Evolutionary conservation across 352 stramenopile species (phyloP).

Genomic region (Globisporangium middletonii): DNA sequence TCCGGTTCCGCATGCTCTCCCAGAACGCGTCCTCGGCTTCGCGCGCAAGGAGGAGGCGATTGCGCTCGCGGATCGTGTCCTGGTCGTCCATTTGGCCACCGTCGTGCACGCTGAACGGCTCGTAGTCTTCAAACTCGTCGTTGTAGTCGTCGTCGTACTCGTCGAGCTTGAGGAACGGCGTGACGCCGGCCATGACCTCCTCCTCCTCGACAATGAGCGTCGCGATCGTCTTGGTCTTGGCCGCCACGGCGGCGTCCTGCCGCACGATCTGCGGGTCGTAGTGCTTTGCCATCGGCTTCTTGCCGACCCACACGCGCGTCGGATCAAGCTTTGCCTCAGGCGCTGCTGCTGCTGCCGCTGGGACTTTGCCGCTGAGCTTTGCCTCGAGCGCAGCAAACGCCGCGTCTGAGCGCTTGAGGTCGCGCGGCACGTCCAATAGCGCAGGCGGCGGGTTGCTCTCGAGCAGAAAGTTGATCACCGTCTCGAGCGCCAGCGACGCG

Average conservation of each 20-base stretch:
- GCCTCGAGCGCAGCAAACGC: conserved; percentile 22
- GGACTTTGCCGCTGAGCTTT: conserved; percentile 16
- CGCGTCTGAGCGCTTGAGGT: conserved; percentile 25
- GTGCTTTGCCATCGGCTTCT: conserved; percentile 47
- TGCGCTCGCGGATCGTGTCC: conserved; percentile 47
- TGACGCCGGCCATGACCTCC: conserved; percentile 19
- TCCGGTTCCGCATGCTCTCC: conserved; percentile 64
- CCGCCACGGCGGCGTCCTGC: conserved; percentile 32
- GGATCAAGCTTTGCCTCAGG: conserved; percentile 37
- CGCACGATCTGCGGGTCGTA: conserved; percentile 56
- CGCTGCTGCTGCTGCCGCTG: conserved; percentile 8
- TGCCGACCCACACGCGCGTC: conserved; percentile 52
- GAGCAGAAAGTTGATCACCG: conserved; percentile 53
- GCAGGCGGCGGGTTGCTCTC: conserved; percentile 39
- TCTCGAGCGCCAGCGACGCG: conserved; percentile 36
- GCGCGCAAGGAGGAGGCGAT: conserved; percentile 39
- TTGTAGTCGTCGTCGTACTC: conserved; percentile 86
- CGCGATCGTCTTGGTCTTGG: conserved; percentile 53
- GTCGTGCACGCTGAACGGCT: conserved; percentile 51
- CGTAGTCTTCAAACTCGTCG: conserved; percentile 81
- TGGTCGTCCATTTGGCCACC: conserved; percentile 35
- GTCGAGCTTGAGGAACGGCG: conserved; percentile 25
- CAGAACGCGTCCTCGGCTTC: conserved; percentile 65
- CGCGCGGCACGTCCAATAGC: conserved; percentile 23
- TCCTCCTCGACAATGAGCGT: conserved; percentile 48